Evolutionary conservation across 2,329 filamentous ascomycete genomes (phyloP), one percentile per base, ranked within the genome.

Genomic region (Botrytis galanthina): DNA sequence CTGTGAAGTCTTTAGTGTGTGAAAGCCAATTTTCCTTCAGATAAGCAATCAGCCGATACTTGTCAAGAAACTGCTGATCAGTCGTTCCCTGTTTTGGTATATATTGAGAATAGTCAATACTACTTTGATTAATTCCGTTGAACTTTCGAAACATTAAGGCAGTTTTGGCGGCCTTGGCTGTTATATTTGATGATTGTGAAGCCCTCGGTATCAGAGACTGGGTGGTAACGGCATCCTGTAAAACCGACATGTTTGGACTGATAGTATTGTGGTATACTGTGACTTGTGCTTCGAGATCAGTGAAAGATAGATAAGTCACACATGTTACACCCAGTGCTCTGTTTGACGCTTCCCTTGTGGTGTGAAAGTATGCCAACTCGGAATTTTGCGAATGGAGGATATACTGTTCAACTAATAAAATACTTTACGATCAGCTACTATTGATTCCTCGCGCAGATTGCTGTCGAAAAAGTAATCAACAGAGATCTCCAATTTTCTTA

Each of bases 51-150:
- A 54, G 7, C 12, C 48, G 26, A n/a, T 54, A 54, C 48, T 54
- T 54, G 26, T 54, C 48, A 2, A 54, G 5, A 1, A 54, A 16
- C 5, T 54, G 26, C 26, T n/a, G 48, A 0, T 54, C 12, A 2
- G 26, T 3, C 12, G 0, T 54, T n/a, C 26, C 48, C 0, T n/a
- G 1, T 6, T 51, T 51, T 51, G 0, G 9, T 0, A 51, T 51
- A 14, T 51, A 3, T 0, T 3, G 26, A 51, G 48, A 51, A 51
- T 51, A 51, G 0, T 51, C 26, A 0, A 51, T n/a, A n/a, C 0
- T n/a, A 14, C 10, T 12, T 26, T 51, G 0, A 14, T 14, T 1
- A 3, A 14, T 3, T 1, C 0, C 0, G 4, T n/a, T n/a, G 22
- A n/a, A n/a, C 0, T 6, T 51, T 16, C 0, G 48, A n/a, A 51